A percentile compares a stretch with the other conserved stretches of the same genome.
phyloP scores from a whole-genome alignment of 2,329 filamentous ascomycete species.

The Penicillium digitatum region DNA sequence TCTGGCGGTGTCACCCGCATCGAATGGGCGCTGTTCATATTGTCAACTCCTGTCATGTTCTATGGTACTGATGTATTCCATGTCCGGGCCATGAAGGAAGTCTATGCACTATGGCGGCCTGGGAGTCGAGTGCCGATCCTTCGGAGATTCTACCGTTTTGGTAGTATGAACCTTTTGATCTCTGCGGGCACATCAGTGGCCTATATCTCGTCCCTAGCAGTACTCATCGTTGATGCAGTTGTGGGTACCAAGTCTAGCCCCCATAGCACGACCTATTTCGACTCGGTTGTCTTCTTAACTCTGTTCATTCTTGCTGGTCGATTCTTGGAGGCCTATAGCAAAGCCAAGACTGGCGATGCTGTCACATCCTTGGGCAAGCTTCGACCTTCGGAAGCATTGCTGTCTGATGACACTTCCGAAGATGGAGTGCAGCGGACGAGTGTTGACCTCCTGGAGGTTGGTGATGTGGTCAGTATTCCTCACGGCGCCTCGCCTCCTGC shows the following conservation, averaged over 20 bases:
- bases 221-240: conserved; percentile 61
- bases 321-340: conserved; percentile 74
- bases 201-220: conserved; percentile 75
- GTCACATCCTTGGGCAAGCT: conserved; percentile 75
- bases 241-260: conserved; percentile 41
- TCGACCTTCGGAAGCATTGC: conserved; percentile 68
- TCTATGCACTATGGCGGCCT: conserved; percentile 70
- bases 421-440: conserved; percentile 45
- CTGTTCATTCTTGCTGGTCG: conserved; percentile 71
- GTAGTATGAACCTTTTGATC: conserved; percentile 94
- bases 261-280: conserved; percentile 69
- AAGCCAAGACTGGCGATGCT: conserved; percentile 82
- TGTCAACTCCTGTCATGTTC: conserved; percentile 83
- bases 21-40: conserved; percentile 73
- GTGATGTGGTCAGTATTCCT: conserved; percentile 69
- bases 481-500: conserved; percentile 80
- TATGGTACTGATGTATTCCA: conserved; percentile 85
- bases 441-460: conserved; percentile 68
- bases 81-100: conserved; percentile 69
- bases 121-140: conserved; percentile 69
- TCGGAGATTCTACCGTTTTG: conserved; percentile 82
- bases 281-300: conserved; percentile 87
- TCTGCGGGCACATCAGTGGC: conserved; percentile 84
- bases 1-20: conserved; percentile 67
- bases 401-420: conserved; percentile 38